Evolutionary conservation across 257 asterid species (phyloP), one percentile per base, ranked within the genome.

Genomic region (Solanum pinnatisectum): DNA sequence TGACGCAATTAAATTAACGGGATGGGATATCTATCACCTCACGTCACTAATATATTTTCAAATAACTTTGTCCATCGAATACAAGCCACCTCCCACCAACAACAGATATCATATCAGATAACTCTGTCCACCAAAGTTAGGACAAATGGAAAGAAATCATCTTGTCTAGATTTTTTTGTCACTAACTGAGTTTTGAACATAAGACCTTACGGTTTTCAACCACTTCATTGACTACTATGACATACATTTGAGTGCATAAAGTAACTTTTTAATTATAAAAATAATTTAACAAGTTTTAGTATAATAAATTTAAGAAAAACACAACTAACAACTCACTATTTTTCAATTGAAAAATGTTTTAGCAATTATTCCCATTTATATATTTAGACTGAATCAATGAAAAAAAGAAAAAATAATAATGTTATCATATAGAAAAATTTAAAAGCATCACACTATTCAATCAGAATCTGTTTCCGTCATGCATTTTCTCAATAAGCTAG

Each of bases 51-150:
- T 1, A 52, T 0, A 52, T 6, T 6, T 18, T 18, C 4, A 16
- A 52, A 52, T 52, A 52, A 52, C n/a, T 52, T 6, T 52, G 10
- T 52, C n/a, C 10, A 52, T 52, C n/a, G 4, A 18, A 18, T 52
- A 52, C 9, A 0, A 16, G 1, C 0, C 63, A 52, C 10, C 10
- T 52, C 4, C n/a, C 63, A 0, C 23, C 4, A 52, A 2, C 23
- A 18, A 18, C 4, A 52, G 0, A 18, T 52, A 52, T 1, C 0
- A 6, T 52, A 52, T 1, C 0, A 6, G 4, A 18, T 15, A 49
- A 15, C 59, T 5, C 1, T 49, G 60, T 52, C 60, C 22, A 52
- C 0, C n/a, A 16, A 52, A 52, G 2, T 52, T 52, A 1, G 10
- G 1, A 52, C 9, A 52, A 52, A 52, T 16, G 23, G 22, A 52